Evolutionary conservation across 2,329 filamentous ascomycete species (phyloP), one percentile per base, ranked within the genome.

Genomic region (Sclerotinia glacialis): DNA sequence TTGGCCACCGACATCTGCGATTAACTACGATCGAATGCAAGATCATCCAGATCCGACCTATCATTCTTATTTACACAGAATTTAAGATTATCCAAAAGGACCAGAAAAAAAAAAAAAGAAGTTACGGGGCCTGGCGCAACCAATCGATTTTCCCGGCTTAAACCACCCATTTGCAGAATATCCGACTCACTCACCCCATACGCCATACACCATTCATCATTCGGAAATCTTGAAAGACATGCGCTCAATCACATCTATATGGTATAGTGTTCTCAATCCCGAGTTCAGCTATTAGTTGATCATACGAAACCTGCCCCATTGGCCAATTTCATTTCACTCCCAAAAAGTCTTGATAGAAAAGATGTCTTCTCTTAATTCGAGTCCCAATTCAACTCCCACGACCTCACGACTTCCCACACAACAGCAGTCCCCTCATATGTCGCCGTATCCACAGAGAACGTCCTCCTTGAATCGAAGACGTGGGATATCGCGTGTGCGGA

Each of bases 401-500:
- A 60, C 63, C 26, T 50, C 44, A 40, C 26, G 34, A 50, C 14
- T 46, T 52, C 21, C 54, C 37, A 21, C 46, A 6, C 52, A 34
- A 58, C 62, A 65, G 34, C 63, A 60, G 34, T 59, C 55, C 18
- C 61, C 47, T n/a, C 61, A 64, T 3, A 46, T 31, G 31, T 28
- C 63, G 31, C n/a, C 54, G 23, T 60, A 65, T 18, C 28, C 42
- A 5, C 63, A 65, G 14, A 49, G 54, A 34, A 44, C 54, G 4
- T 60, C 72, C 21, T 68, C 69, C 12, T 61, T 69, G 21, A 71
- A 67, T 56, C 55, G 59, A 9, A 50, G 66, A 53, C 71, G 69
- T 40, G 46, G 71, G 8, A 74, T 74, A 16, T 75, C 69, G 55
- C 68, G 75, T 71, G 73, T 77, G 18, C 75, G 77, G 67, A 76